Evolutionary conservation across 2,329 filamentous ascomycete species (phyloP), one percentile per base, ranked within the genome.

Genomic region (Penicillium occitanis): DNA sequence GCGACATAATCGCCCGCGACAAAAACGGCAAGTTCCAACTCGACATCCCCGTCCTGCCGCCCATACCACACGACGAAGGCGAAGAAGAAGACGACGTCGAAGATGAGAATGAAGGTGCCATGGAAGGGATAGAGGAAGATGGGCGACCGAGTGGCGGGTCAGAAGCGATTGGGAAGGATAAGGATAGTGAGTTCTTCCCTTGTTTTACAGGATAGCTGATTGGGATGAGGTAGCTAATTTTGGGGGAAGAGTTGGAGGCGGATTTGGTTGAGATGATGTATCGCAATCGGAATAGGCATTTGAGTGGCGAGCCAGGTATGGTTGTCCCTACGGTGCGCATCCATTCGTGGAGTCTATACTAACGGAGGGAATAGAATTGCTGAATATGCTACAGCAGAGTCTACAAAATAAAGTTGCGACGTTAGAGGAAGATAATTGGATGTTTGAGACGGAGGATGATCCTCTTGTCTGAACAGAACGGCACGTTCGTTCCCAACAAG

Each of bases 391-490:
- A 58, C 86, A 87, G 69, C 85, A 87, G 40, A 93, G 89, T 75
- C 80, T 96, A 64, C 84, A 87, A 70, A 87, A 87, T 66, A 92
- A 92, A 75, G 90, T 93, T 1, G 85, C 87, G 17, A 87, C 89
- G 14, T 79, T 96, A 60, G 86, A 91, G 25, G 91, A 95, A 61
- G 93, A 97, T 73, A 91, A 89, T 72, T 97, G 93, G 93, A 96
- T 96, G 89, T 96, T 91, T 78, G 91, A 93, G 76, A 82, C 86
- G 1, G 90, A 92, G 71, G 84, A 86, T 63, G 80, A 83, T 68
- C 77, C 70, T 63, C 73, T 61, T 33, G 70, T 69, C 46, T 77
- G 70, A 74, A 46, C 40, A 22, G 53, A 10, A 3, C 53, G 25
- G 25, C 25, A 25, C 25, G 25, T 25, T 25, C 25, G n/a, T 19